phyloP scores from a whole-genome alignment of 2,329 filamentous ascomycete species.

The Sordariomycetes sp. region DNA sequence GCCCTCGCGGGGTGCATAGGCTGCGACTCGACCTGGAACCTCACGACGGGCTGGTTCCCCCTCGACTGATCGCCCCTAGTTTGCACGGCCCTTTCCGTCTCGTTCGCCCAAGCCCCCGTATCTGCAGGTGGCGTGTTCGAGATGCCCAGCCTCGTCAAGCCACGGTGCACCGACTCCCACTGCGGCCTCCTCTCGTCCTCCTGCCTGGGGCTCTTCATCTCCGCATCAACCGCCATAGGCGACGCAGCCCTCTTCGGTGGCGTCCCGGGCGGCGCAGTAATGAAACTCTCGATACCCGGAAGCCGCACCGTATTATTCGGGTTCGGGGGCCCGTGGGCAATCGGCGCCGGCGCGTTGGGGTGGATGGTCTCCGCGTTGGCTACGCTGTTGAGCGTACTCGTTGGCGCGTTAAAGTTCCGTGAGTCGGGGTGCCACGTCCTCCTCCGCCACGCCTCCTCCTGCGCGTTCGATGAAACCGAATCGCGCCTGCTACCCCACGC shows the following conservation, averaged over 20 bases:
- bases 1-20: conserved; percentile 17
- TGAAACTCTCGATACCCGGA: conserved; percentile 87
- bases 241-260: conserved; percentile 53
- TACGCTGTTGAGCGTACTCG: conserved; percentile 59
- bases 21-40: conserved; percentile 36
- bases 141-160: conserved; percentile 54
- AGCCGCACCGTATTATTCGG: conserved; percentile 53
- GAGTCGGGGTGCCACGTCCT: conserved; percentile 86
- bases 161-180: conserved; percentile 57
- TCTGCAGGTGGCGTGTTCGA: conserved; percentile 36
- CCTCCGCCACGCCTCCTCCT: conserved; percentile 67
- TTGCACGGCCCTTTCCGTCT: conserved; percentile 40
- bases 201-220: conserved; percentile 12
- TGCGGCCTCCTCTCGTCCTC: conserved; percentile 39
- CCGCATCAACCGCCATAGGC: conserved; percentile 62
- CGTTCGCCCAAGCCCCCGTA: conserved; percentile 40
- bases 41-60: conserved; percentile 30
- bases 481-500: conserved; percentile 49
- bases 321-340: conserved; percentile 20
- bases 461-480: conserved; percentile 37
- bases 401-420: conserved; percentile 46
- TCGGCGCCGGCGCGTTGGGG: conserved; percentile 25
- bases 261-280: conserved; percentile 54
- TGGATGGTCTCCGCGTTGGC: conserved; percentile 52
- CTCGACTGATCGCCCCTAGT: conserved; percentile 39